Conservation (phyloP, 179 eudicot species). For the Gypsophila paniculata region DNA sequence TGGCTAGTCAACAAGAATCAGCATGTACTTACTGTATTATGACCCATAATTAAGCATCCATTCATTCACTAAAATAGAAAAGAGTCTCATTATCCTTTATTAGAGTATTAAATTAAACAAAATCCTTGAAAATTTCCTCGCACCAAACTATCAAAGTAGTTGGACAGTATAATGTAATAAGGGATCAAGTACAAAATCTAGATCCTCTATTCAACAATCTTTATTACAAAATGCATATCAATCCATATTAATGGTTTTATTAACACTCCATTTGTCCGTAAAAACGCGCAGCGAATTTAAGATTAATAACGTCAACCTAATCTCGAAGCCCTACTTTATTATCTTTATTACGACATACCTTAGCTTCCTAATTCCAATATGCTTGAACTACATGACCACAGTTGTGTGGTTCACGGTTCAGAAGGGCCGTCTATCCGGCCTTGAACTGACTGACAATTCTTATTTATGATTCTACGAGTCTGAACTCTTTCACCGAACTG, state of each 20-base stretch:
- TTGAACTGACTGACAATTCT: too few relatives aligned
- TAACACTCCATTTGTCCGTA: not conserved
- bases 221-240: not conserved
- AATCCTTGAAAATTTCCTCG: too few relatives aligned
- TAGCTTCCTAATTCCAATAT: conserved; percentile 7
- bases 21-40: not conserved
- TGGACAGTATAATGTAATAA: too few relatives aligned
- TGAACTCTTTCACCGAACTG: not conserved
- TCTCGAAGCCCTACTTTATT: conserved; percentile 20
- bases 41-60: not conserved
- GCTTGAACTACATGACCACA: conserved; percentile 8
- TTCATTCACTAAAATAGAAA: not conserved
- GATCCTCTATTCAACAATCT: not conserved
- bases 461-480: too few relatives aligned
- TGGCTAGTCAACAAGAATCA: not conserved
- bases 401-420: too few relatives aligned
- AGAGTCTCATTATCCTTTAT: not conserved
- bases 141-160: too few relatives aligned
- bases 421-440: too few relatives aligned
- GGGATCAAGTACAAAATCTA: not conserved
- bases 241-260: not conserved
- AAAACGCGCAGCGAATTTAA: not conserved
- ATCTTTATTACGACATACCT: not conserved
- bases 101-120: too few relatives aligned
- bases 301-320: not conserved